Base-by-base conservation (phyloP, 306 rosid species). In the Alnus rubra region DNA sequence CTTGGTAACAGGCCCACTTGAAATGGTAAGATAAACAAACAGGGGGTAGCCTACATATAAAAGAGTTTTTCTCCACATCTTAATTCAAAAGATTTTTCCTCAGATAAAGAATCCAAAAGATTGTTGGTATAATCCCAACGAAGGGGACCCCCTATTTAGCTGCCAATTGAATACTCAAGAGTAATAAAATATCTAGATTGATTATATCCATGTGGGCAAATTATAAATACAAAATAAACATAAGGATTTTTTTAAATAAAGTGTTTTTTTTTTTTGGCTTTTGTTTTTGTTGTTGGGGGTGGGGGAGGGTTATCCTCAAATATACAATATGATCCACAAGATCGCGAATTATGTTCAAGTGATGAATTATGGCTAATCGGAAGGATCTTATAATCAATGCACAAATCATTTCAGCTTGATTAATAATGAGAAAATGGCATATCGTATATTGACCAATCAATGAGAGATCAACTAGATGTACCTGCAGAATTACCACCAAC, bases 401-500 rank as follows among this genome's bases (percentile, higher is more conserved):
- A 58, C 30, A 23, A 15, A 58, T 58, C 65, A 64, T 1, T 1
- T 16, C 9, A 3, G 35, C 5, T 5, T n/a, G 19, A 64, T 12
- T 64, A 37, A 35, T 64, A 31, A 64, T 15, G 45, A 35, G 48
- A n/a, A 16, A 31, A 15, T 14, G 19, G 69, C 1, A 62, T 33
- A 2, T 64, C 12, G 10, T 3, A 64, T 35, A 0, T 35, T 39
- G 14, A 11, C 31, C 13, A 16, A 65, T 9, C 19, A 37, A 37
- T 6, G 48, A 68, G 11, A 68, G 51, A 68, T 68, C 59, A 7
- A 28, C 52, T 33, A 73, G 15, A 3, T 9, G 76, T 16, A 53
- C 60, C 52, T 31, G 76, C 28, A 48, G 76, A 68, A n/a, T 52
- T 14, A 80, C 80, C 31, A 19, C 47, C n/a, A 64, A 69, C 60